Percentiles rank a stretch among this genome's conserved stretches.
Conservation (phyloP, 441 rosid genomes). For the Pelargonium citronellum region DNA sequence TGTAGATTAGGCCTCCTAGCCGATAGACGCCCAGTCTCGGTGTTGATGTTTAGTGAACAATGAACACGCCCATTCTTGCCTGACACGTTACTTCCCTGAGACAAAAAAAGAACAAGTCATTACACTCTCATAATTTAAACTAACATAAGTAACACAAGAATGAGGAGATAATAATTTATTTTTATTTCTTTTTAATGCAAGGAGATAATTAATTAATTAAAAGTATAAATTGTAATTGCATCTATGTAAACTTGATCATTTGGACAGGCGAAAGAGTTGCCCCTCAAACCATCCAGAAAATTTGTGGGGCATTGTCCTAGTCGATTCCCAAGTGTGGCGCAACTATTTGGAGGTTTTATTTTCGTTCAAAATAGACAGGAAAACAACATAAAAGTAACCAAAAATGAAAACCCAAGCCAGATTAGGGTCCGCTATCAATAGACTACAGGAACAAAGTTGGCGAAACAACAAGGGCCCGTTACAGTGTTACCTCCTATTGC, state of each 20-base stretch:
- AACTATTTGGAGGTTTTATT: no score
- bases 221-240: not conserved
- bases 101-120: constrained; percentile 13
- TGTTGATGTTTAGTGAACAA: constrained; percentile 92
- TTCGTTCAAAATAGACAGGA: no score
- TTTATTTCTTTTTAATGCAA: no score
- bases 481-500: no score
- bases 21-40: constrained; percentile 94
- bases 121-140: constrained; percentile 12
- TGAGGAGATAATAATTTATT: not conserved
- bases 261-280: not conserved
- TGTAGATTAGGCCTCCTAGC: constrained; percentile 96
- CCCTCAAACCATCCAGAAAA: not conserved
- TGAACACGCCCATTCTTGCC: constrained; percentile 85
- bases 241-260: not conserved
- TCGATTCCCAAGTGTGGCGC: not conserved
- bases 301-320: not conserved
- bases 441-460: no score
- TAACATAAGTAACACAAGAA: constrained; percentile 7
- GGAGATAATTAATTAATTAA: not conserved
- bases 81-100: constrained; percentile 67
- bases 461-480: no score
- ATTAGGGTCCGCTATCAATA: no score
- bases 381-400: no score
- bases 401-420: no score